Conservation (phyloP, 2,329 filamentous ascomycete species). For the Colletotrichum somersetense region DNA sequence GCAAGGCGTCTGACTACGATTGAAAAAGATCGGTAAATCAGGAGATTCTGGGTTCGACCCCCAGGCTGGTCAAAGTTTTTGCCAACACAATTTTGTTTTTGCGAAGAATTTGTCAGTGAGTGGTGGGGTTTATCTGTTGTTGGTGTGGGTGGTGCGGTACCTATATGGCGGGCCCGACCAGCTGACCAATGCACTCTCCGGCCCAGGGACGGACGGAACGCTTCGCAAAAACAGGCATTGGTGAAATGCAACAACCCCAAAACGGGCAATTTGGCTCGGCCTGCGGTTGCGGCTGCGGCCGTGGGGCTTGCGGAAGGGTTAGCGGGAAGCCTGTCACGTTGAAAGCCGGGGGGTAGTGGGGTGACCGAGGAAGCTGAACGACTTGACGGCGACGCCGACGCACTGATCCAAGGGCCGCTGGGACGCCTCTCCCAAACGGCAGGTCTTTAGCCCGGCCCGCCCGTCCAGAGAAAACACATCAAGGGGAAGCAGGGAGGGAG, state of each 20-base stretch:
- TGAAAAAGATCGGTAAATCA: constrained; percentile 17
- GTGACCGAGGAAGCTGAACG: not conserved
- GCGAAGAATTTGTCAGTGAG: not conserved
- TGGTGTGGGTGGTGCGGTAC: not conserved
- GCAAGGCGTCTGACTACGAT: constrained; percentile 60
- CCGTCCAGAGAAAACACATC: not conserved
- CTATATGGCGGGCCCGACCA: not conserved
- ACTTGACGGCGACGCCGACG: not conserved
- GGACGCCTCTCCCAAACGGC: not conserved
- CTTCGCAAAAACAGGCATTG: not conserved
- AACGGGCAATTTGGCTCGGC: not conserved
- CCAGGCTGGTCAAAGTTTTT: constrained; percentile 33
- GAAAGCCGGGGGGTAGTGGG: not conserved
- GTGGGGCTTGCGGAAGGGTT: not conserved
- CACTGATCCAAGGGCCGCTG: not conserved
- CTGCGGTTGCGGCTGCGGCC: not conserved
- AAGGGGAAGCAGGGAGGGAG: no score
- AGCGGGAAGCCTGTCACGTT: not conserved
- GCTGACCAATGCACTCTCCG: not conserved
- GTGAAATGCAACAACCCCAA: not conserved
- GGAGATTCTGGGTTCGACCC: constrained; percentile 42
- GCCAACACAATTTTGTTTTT: not conserved
- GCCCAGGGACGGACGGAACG: not conserved
- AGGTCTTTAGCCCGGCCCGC: not conserved
- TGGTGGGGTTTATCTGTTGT: not conserved